Conservation (phyloP, 768 basidiomycete species). For the Gyrodon lividus region DNA sequence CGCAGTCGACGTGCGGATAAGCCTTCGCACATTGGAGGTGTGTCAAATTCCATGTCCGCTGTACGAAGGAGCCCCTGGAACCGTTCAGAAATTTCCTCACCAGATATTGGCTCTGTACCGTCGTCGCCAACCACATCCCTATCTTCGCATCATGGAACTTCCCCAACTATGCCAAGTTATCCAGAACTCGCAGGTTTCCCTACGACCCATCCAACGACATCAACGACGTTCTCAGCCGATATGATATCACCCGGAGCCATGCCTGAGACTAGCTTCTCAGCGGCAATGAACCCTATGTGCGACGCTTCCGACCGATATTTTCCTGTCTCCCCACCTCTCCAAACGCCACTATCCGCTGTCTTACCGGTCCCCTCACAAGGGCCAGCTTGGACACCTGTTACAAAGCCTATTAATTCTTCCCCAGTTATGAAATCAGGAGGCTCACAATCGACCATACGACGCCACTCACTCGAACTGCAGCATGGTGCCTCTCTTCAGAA, state of each 20-base stretch:
- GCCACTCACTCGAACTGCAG: constrained; percentile 23
- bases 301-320: constrained; percentile 19
- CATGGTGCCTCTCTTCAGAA: constrained; percentile 19
- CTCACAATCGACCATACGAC: constrained; percentile 5
- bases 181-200: constrained; percentile 21
- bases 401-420: not conserved
- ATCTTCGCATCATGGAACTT: constrained; percentile 18
- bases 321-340: constrained; percentile 11
- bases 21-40: constrained; percentile 9
- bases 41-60: constrained; percentile 28
- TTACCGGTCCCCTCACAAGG: constrained; percentile 16
- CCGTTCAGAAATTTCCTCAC: constrained; percentile 6
- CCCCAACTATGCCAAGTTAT: constrained; percentile 22
- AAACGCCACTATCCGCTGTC: constrained; percentile 5
- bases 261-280: constrained; percentile 14
- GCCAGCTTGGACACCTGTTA: constrained; percentile 14
- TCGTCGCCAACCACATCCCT: constrained; percentile 24
- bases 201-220: constrained; percentile 8
- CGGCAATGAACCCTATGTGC: not conserved
- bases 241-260: constrained; percentile 11
- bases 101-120: constrained; percentile 22
- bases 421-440: constrained; percentile 7
- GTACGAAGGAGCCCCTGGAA: constrained; percentile 33
- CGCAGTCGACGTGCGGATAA: constrained; percentile 25
- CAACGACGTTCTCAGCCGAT: constrained; percentile 9